Evolutionary conservation across 495 filamentous ascomycete genomes (phyloP), one percentile per base, ranked within the genome.

Genomic region (Cercophora samala): DNA sequence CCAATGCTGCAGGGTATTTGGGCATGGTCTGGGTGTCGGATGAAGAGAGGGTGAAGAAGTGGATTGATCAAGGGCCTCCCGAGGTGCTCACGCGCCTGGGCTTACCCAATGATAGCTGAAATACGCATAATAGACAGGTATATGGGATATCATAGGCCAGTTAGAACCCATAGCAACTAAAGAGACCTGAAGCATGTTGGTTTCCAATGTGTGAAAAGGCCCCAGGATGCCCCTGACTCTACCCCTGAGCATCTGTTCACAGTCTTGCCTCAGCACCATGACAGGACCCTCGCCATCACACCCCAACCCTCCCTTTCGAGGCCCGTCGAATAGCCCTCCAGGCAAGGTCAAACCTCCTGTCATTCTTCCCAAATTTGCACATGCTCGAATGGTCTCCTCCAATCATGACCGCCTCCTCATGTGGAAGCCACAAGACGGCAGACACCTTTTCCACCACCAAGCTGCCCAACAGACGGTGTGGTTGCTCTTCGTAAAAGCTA

Each of bases 1-100:
- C 74, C 9, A 81, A 83, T 58, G 70, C 76, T n/a, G 66, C 76
- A 6, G 78, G 76, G 4, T 80, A 81, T 77, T 11, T 82, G 63
- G 77, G 81, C 8, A 75, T 77, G 56, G 69, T 83, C 18, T 79
- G 76, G 71, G 29, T 78, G 32, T 52, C 66, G 11, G 72, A 60
- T 21, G 69, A 77, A 32, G 74, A 76, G 46, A 68, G 70, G 37
- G 53, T 81, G 64, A 64, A 74, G 53, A 46, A 58, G 21, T 82
- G 80, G 80, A 13, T 64, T 32, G 56, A 66, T 3, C 17, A 42
- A 13, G 72, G 69, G 18, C 66, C 69, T 0, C 60, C 53, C 1
- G 37, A 58, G 17, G 65, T 73, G 22, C 55, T 73, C 21, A 58
- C 64, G 0, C 52, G 62, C 1, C 5, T 69, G 6, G 71, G 71